Evolutionary conservation across 176 grass and related monocot genomes (phyloP), one percentile per base, ranked within the genome.

Genomic region (Typha latifolia): DNA sequence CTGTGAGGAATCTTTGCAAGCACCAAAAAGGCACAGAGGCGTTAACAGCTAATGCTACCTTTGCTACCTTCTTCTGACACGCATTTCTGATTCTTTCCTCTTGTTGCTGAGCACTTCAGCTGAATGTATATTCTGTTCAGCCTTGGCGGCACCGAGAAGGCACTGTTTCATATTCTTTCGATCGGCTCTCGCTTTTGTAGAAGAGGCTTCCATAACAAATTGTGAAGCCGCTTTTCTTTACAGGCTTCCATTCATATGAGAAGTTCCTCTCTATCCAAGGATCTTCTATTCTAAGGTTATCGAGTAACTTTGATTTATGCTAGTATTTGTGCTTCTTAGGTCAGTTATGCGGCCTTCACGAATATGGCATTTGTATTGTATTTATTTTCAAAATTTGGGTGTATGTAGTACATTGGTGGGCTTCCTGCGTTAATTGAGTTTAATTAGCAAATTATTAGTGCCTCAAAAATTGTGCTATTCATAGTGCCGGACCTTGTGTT

Each of bases 161-260:
- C 43, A 77, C 51, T 52, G 43, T 48, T 77, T 4, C 55, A 67
- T 55, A 86, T 89, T 89, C 71, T 95, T 89, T 57, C 3, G 19
- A 57, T 57, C 52, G 4, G 15, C 52, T 57, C n/a, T 57, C 8
- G 11, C 20, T 59, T 22, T 59, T 72, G 51, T 21, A 18, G 16
- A 71, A 81, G 79, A 78, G 69, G 79, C 66, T 86, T 84, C 62
- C 84, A 57, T 71, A 69, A 66, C 77, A 57, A 75, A 86, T 90
- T 72, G 79, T 65, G 87, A 88, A 91, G 82, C 88, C 80, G 82
- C 82, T 73, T 82, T 80, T 86, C 71, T 72, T 69, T 79, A 80
- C 73, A 86, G 78, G 82, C 85, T 86, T 84, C 88, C 77, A 82
- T 86, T 84, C 82, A 69, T 66, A 77, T 86, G 77, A 71, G 82